Evolutionary conservation across 2,329 filamentous ascomycete genomes (phyloP), one percentile per base, ranked within the genome.

Genomic region (Fusarium secorum): DNA sequence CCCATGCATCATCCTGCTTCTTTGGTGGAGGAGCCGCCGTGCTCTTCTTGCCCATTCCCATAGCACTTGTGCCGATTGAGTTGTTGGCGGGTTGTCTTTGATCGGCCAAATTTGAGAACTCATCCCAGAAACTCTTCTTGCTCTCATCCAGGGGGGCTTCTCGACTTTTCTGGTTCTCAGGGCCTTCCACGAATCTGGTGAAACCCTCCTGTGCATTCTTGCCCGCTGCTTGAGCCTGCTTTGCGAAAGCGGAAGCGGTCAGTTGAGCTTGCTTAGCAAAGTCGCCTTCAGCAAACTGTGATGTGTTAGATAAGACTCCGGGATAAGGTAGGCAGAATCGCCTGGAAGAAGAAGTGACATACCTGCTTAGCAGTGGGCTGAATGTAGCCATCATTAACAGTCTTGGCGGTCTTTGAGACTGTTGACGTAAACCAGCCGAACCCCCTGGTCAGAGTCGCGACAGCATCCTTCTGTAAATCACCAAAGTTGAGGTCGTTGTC

Each of bases 341-440:
- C 38, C n/a, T 30, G 33, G 53, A 14, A 53, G 54, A 28, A 35
- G n/a, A 41, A 65, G 42, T 36, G 11, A 13, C 73, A 67, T 85
- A 94, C 92, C 88, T 94, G 93, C 78, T 93, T 92, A 68, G 96
- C 94, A 32, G 94, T 96, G 14, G 96, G 96, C 82, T 97, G 94
- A 58, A 99, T 93, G 82, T 94, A 98, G 36, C 91, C 89, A 73
- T 96, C 92, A 79, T 98, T 97, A 28, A 98, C 91, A 20, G 89
- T 93, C 85, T 97, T 97, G 39, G 95, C 96, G 71, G 93, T 93
- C 85, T 96, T 97, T 30, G 90, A 90, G 44, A 98, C 94, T 17
- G 93, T 94, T 36, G 89, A 92, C 22, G 94, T 89, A 77, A 98
- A 94, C 94, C 96, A 98, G 13, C 95, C 95, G 76, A 98, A 97